Conservation (phyloP, 495 filamentous ascomycete genomes). For the Platismatia glauca region DNA sequence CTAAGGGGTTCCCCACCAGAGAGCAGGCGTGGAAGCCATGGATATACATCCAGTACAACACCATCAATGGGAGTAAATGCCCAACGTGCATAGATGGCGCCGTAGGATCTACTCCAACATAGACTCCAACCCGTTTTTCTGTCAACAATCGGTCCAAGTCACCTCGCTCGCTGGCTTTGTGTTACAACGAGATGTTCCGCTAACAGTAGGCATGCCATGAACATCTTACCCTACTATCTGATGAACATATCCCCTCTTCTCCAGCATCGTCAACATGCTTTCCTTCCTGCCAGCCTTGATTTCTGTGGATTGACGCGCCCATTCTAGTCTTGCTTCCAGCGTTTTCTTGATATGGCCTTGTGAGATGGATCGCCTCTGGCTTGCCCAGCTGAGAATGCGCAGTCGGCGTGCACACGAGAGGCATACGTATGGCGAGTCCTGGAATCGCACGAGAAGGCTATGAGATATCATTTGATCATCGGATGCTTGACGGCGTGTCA, state of each 20-base stretch:
- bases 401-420: conserved; percentile 10
- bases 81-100: conserved; percentile 86
- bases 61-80: conserved; percentile 90
- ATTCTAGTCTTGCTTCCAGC: conserved; percentile 46
- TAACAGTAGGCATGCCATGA: conserved; percentile 3
- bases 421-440: conserved; percentile 6
- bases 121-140: conserved; percentile 62
- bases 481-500: neutral
- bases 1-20: conserved; percentile 40
- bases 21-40: conserved; percentile 67
- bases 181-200: neutral
- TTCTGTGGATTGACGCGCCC: conserved; percentile 45
- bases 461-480: conserved; percentile 2
- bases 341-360: conserved; percentile 41
- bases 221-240: conserved; percentile 64
- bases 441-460: neutral
- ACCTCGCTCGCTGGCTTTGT: conserved; percentile 42
- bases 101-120: conserved; percentile 89
- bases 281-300: conserved; percentile 54
- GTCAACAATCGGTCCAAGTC: conserved; percentile 63
- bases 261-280: conserved; percentile 59
- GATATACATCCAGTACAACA: conserved; percentile 85
- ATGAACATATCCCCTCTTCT: conserved; percentile 73
- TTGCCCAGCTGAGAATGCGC: neutral
- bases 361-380: conserved; percentile 41